Conservation (phyloP, 371 early-diverging fungal genomes). For the Mucor mucedo region DNA sequence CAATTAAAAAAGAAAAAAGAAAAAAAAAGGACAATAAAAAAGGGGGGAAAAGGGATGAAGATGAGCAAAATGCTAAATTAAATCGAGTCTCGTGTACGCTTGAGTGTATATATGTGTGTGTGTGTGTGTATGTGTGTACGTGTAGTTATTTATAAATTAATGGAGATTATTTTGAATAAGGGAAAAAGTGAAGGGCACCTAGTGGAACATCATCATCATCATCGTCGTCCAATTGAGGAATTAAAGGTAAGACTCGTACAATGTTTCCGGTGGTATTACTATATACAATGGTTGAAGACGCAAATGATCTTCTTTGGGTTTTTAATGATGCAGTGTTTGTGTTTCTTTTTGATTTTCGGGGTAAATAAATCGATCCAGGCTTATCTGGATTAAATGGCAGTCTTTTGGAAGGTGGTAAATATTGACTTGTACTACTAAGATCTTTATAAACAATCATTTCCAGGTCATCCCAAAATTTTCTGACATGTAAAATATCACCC, state of each 20-base stretch:
- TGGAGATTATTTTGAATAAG: not conserved
- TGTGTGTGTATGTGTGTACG: no score
- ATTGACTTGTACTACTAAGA: not conserved
- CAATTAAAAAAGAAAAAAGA: no score
- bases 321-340: not conserved
- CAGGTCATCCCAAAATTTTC: slow-evolving; percentile 25
- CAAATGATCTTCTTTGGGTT: slow-evolving; percentile 12
- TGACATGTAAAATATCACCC: slow-evolving; percentile 25
- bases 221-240: slow-evolving; percentile 19
- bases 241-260: slow-evolving; percentile 1
- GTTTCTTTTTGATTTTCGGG: not conserved
- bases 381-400: slow-evolving; percentile 26
- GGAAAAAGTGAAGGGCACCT: slow-evolving; percentile 11
- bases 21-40: no score
- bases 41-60: no score
- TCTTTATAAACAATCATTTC: slow-evolving; percentile 19
- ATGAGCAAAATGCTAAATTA: no score
- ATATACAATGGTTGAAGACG: slow-evolving; percentile 26
- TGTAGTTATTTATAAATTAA: no score
- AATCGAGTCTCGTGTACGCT: no score
- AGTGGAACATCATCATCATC: slow-evolving; percentile 30
- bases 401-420: slow-evolving; percentile 16
- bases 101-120: no score
- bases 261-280: not conserved
- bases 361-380: slow-evolving; percentile 16